Evolutionary conservation across 805 yeast species (phyloP).

Genomic region (Monosporozyma aerobia): DNA sequence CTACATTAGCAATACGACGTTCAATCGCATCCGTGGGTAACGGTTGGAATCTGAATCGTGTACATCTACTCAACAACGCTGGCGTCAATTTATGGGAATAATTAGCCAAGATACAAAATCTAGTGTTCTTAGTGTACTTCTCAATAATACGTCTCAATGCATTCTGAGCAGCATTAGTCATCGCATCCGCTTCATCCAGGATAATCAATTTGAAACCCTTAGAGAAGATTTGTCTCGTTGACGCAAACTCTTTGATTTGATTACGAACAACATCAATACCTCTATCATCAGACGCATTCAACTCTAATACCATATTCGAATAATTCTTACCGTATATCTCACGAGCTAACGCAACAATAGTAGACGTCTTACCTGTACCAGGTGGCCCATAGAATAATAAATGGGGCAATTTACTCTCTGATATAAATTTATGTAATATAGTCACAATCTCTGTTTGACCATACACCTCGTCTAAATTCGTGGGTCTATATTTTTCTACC

Average conservation of each 20-base stretch:
- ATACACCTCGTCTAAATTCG: conserved; percentile 71
- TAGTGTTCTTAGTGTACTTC: conserved; percentile 86
- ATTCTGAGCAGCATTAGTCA: conserved; percentile 81
- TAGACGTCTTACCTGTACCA: conserved; percentile 88
- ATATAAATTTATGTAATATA: conserved; percentile 77
- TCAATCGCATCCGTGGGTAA: conserved; percentile 57
- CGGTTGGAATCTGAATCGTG: conserved; percentile 89
- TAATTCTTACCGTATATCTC: conserved; percentile 80
- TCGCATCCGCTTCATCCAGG: conserved; percentile 95
- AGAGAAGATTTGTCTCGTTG: conserved; percentile 86
- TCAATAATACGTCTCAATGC: conserved; percentile 76
- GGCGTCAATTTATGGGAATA: conserved; percentile 94
- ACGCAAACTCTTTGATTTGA: conserved; percentile 92
- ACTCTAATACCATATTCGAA: conserved; percentile 82
- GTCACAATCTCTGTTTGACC: conserved; percentile 84
- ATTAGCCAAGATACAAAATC: conserved; percentile 92
- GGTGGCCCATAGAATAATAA: conserved; percentile 92
- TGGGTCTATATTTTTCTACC: conserved; percentile 96
- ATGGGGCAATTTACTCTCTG: conserved; percentile 81
- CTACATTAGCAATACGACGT: conserved; percentile 58
- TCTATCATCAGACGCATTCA: conserved; percentile 95
- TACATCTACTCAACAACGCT: conserved; percentile 88
- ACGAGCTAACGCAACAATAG: conserved; percentile 76
- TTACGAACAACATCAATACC: conserved; percentile 98
- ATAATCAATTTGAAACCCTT: conserved; percentile 81